These are phyloP conservation scores for Myochromella boudieri DNA, from an alignment of 768 basidiomycete genomes.

Conservation along the genomic window DNA sequence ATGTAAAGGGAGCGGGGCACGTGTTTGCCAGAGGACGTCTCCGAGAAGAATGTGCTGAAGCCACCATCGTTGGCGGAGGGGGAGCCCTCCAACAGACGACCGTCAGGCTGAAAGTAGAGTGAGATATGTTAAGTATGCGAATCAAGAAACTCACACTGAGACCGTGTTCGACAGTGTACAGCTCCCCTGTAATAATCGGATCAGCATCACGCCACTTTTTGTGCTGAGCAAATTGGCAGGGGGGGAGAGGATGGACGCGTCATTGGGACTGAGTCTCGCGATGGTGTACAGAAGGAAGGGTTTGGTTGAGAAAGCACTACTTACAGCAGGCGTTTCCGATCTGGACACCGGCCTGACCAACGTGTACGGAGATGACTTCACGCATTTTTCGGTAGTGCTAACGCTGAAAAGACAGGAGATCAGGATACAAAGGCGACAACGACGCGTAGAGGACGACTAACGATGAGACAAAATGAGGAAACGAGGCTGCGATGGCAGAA, in stretches of 20 bases:
- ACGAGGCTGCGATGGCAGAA: conserved; percentile 43
- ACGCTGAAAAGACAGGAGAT: conserved; percentile 21
- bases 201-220: conserved; percentile 23
- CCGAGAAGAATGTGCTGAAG: conserved; percentile 98
- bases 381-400: conserved; percentile 53
- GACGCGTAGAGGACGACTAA: conserved; percentile 31
- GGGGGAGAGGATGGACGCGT: conserved; percentile 16
- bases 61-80: conserved; percentile 74
- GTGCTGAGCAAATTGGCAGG: background rate
- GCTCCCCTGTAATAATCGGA: conserved; percentile 68
- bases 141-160: conserved; percentile 66
- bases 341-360: conserved; percentile 96
- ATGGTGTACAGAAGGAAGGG: conserved; percentile 1
- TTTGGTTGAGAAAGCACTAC: conserved; percentile 28
- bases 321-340: conserved; percentile 95
- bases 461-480: conserved; percentile 16
- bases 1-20: conserved; percentile 97
- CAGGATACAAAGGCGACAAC: conserved; percentile 14
- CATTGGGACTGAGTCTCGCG: conserved; percentile 7
- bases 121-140: conserved; percentile 10
- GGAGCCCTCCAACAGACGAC: conserved; percentile 76
- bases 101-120: conserved; percentile 70
- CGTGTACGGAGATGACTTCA: conserved; percentile 95
- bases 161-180: conserved; percentile 98
- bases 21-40: conserved; percentile 90